Evolutionary conservation across 1,284 basidiomycete genomes (phyloP).

Genomic region (Ganoderma sp.): DNA sequence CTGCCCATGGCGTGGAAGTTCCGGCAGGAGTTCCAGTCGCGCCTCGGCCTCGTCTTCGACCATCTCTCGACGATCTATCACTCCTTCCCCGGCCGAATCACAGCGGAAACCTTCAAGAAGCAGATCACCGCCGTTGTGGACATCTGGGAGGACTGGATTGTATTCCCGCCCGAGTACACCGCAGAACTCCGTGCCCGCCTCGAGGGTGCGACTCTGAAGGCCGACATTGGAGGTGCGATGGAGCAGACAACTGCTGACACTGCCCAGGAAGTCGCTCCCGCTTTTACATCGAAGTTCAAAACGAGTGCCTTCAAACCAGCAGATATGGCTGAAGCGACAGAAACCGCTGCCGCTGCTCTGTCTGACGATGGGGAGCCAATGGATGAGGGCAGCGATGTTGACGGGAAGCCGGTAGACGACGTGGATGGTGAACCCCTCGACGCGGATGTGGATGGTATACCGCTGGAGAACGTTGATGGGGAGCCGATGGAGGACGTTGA

Average conservation of each 20-base stretch:
- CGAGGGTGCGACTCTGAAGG: conserved; percentile 59
- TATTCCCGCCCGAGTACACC: conserved; percentile 86
- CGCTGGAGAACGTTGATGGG: conserved; percentile 52
- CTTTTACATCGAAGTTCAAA: conserved; percentile 73
- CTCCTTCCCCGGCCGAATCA: conserved; percentile 90
- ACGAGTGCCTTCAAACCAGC: conserved; percentile 78
- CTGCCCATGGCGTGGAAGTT: conserved; percentile 94
- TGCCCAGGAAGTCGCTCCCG: conserved; percentile 39
- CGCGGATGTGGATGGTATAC: conserved; percentile 53
- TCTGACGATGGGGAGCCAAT: conserved; percentile 55
- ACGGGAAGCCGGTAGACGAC: conserved; percentile 47
- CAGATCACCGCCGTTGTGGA: conserved; percentile 87
- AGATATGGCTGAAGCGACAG: conserved; percentile 39
- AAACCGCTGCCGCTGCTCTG: conserved; percentile 41
- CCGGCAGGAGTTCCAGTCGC: conserved; percentile 87
- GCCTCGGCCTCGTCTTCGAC: conserved; percentile 89
- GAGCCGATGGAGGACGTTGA: conserved; percentile 47
- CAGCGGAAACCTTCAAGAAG: conserved; percentile 91
- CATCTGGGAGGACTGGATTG: conserved; percentile 97
- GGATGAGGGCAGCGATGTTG: conserved; percentile 54
- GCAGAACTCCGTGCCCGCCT: conserved; percentile 72
- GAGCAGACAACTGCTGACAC: conserved; percentile 41
- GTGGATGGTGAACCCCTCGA: conserved; percentile 43
- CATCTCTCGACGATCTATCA: conserved; percentile 93
- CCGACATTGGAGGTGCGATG: conserved; percentile 31